Evolutionary conservation across 768 basidiomycete genomes (phyloP), one percentile per base, ranked within the genome.

Genomic region (Asterophora lycoperdoides): DNA sequence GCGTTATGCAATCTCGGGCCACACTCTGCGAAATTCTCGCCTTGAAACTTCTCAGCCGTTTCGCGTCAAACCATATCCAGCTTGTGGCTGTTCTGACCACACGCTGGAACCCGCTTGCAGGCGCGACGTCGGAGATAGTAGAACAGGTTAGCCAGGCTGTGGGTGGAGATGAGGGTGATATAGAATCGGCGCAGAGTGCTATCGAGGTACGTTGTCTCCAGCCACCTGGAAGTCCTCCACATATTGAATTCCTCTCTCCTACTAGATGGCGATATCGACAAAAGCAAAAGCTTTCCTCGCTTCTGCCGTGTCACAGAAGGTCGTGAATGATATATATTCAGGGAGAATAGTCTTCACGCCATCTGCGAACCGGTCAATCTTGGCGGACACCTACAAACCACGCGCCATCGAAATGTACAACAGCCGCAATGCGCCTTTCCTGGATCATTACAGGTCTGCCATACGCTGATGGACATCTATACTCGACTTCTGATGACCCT

Each of bases 301-400:
- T 1, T 81, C 86, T 0, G 83, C 91, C 0, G 76, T 96, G 18
- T 83, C 91, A 3, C 94, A 97, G 64, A 82, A 82, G 46, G 84
- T 96, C 20, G 80, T 97, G 30, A 84, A 85, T 56, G 87, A 93
- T 45, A 89, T 99, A 41, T 89, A 93, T 65, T 72, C 79, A 3
- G 95, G 88, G n/a, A 75, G 79, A 6, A 79, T 90, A 29, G 75
- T 88, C 13, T 86, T 86, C 53, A 79, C 83, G 8, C 67, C 78
- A 46, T 64, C 77, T 5, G 73, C 79, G 6, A 77, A 69, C 41
- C 82, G 85, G 19, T 87, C 92, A 1, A 78, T 98, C 43, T 74
- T 98, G 7, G 84, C 86, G 14, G 95, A 97, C 65, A 89, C 90
- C 60, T 97, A 97, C 70, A 92, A 89, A 67, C 80, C 78, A 28